phyloP scores from a whole-genome alignment of 441 rosid genomes.

The Brassica balearica region DNA sequence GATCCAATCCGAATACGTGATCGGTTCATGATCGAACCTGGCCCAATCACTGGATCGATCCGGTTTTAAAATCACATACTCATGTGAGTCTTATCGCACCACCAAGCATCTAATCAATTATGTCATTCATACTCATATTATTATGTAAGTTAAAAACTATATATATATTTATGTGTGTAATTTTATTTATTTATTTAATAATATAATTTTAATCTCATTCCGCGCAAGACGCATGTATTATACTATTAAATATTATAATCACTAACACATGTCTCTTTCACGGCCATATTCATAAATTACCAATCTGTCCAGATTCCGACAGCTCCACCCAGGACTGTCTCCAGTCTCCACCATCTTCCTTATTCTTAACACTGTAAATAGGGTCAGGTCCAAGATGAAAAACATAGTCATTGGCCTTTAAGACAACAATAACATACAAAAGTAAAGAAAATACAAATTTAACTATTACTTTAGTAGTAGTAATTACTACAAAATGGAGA shows the following conservation, averaged over 20 bases:
- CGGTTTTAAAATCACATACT: no score
- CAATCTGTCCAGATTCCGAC: constrained; percentile 43
- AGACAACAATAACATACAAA: not conserved
- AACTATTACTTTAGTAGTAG: not conserved
- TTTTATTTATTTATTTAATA: no score
- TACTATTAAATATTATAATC: not conserved
- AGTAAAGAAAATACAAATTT: not conserved
- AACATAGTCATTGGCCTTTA: constrained; percentile 31
- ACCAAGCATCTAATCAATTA: no score
- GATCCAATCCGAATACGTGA: no score
- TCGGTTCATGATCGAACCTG: no score
- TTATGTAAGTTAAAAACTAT: no score
- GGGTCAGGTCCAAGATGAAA: constrained; percentile 21
- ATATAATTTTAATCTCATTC: no score
- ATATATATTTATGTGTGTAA: no score
- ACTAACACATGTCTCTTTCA: constrained; percentile 35
- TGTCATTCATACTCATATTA: no score
- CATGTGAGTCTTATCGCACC: no score
- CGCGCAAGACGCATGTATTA: no score
- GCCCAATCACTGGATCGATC: no score
- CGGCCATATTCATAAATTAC: constrained; percentile 34
- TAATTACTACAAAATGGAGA: constrained; percentile 38
- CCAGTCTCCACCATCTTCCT: constrained; percentile 17
- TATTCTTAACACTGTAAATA: constrained; percentile 41
- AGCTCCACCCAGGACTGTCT: constrained; percentile 8